Base-by-base conservation (phyloP, 306 rosid genomes). In the Rosa rugosa region DNA sequence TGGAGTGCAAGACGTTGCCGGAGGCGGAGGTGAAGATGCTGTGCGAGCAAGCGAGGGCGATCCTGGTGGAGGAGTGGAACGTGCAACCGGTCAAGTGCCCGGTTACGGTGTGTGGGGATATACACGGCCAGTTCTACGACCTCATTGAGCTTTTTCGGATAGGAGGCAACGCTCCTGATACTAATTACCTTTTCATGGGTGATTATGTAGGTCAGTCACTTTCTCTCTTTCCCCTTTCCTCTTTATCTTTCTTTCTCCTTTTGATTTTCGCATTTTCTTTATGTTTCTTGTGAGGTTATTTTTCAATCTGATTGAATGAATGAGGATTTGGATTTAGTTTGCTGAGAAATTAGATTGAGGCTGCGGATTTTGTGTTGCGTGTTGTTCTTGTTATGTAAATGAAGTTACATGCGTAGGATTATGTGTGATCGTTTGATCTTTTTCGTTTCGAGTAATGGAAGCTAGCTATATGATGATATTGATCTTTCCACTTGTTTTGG, bases 61-160 rank as follows among this genome's bases (percentile, higher is more conserved):
- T 94, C 77, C 91, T 94, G 44, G 98, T 92, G 9, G 98, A 94
- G 85, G 98, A 94, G 82, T 92, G 97, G 97, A 94, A 94, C 89
- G 98, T 94, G 16, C 98, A 94, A 81, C 98, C 98, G 81, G 98
- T 94, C 56, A 94, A 94, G 91, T 94, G 98, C 46, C 98, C 98
- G 7, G 98, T 94, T 65, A 94, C 98, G 77, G 97, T 94, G 25
- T 94, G 98, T 44, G 98, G 98, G 0, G 98, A 94, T 76, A 94
- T 94, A 72, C 99, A 94, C 20, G 99, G 99, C 22, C 99, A 94
- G 84, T 94, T 94, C 84, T 94, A 94, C 83, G 99, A 94, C 87
- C 99, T 94, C 82, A 87, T 94, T 83, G 99, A 94, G 88, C 90
- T 94, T n/a, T 94, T 94, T 66, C 93, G 93, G 84, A 94, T 94